phyloP scores from a whole-genome alignment of 1,284 basidiomycete genomes.

The Ganoderma lingzhi region DNA sequence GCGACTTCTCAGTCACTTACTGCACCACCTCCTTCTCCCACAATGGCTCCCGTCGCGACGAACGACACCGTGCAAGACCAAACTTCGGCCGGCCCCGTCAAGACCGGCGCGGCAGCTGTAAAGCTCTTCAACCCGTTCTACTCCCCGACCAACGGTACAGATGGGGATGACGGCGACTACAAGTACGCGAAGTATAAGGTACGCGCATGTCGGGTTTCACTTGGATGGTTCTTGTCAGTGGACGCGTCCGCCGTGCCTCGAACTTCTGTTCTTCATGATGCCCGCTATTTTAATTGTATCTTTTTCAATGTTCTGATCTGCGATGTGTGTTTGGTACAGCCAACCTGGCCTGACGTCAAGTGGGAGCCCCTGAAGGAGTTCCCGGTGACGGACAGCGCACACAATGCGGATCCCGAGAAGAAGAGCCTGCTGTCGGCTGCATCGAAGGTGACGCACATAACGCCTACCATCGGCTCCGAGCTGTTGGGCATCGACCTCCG shows the following conservation, averaged over 20 bases:
- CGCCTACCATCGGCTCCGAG: conserved; percentile 72
- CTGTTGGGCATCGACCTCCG: conserved; percentile 69
- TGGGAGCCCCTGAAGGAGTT: conserved; percentile 72
- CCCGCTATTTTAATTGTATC: not conserved
- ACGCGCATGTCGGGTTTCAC: conserved; percentile 15
- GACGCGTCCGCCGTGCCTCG: not conserved
- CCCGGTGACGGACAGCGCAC: conserved; percentile 68
- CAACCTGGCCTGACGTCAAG: conserved; percentile 66
- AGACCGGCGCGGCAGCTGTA: conserved; percentile 14
- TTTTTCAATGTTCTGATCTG: conserved; percentile 2
- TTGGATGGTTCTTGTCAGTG: not conserved
- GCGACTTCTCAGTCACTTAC: conserved; percentile 7
- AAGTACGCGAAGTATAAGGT: conserved; percentile 70
- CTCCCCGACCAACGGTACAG: conserved; percentile 61
- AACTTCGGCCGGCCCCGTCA: conserved; percentile 15
- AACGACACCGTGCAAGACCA: conserved; percentile 33
- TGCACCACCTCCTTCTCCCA: conserved; percentile 8
- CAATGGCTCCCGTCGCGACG: conserved; percentile 57
- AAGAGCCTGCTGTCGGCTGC: conserved; percentile 63
- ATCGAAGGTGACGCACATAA: conserved; percentile 64
- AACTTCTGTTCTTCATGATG: conserved; percentile 2
- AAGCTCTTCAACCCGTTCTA: conserved; percentile 71
- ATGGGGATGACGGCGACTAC: conserved; percentile 58
- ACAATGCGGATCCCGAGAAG: conserved; percentile 67
- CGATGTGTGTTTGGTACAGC: conserved; percentile 48